A percentile compares a stretch with the other conserved stretches of the same genome.
Evolutionary conservation across 805 yeast genomes (phyloP).

Genomic region (Groenewaldozyma tartarivorans): DNA sequence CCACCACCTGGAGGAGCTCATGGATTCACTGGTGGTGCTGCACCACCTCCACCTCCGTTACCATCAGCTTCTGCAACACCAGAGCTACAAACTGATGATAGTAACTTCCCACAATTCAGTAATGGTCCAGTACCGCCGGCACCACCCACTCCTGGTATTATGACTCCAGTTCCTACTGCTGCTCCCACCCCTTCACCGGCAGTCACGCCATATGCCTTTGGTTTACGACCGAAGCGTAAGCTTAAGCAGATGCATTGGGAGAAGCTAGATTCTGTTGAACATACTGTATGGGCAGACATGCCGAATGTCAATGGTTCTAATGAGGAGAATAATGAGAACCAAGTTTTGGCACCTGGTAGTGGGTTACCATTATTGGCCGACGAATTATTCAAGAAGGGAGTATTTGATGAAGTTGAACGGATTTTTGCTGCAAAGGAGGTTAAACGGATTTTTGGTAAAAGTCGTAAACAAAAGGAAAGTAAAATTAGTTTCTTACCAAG

Average conservation of each 20-base stretch:
- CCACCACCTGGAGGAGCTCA: slow-evolving; percentile 4
- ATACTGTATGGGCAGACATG: slow-evolving; percentile 73
- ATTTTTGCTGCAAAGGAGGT: slow-evolving; percentile 78
- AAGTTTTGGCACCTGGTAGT: slow-evolving; percentile 1
- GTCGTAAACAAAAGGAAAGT: slow-evolving; percentile 37
- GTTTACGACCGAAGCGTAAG: slow-evolving; percentile 53
- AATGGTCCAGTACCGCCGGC: slow-evolving; percentile 30
- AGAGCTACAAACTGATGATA: not conserved
- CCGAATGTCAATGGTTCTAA: slow-evolving; percentile 22
- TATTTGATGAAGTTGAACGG: slow-evolving; percentile 72
- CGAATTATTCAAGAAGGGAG: slow-evolving; percentile 63
- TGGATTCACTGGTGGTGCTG: slow-evolving; percentile 5
- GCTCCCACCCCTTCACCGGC: slow-evolving; percentile 18
- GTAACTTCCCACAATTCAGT: not conserved
- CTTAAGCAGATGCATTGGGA: slow-evolving; percentile 98
- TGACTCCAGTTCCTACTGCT: slow-evolving; percentile 8
- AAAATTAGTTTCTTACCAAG: slow-evolving; percentile 66
- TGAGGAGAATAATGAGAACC: not conserved
- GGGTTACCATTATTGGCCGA: slow-evolving; percentile 39
- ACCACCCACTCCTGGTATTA: slow-evolving; percentile 18
- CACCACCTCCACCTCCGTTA: slow-evolving; percentile 22
- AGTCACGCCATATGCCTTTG: slow-evolving; percentile 13
- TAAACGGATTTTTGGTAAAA: slow-evolving; percentile 35
- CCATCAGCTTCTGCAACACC: slow-evolving; percentile 25
- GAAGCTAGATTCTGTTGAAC: slow-evolving; percentile 70